These are phyloP conservation scores for Kalmusia sp. DNA, from an alignment of 2,329 filamentous ascomycete species.

Conservation along the genomic window DNA sequence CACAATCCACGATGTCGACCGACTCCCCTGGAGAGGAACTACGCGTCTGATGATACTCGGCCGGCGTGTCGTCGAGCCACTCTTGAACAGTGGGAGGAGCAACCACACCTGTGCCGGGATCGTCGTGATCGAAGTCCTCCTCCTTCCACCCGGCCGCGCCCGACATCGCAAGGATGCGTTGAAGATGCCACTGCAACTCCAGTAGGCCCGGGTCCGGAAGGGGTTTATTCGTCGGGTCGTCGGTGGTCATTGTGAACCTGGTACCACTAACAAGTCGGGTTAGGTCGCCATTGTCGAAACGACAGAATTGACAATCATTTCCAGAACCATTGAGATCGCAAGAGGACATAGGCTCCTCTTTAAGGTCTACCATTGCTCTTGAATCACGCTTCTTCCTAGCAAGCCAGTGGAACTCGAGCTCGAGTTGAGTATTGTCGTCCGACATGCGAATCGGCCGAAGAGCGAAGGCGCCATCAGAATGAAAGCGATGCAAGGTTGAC, in stretches of 20 bases:
- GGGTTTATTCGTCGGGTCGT: slow-evolving; percentile 18
- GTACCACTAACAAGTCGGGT: slow-evolving; percentile 20
- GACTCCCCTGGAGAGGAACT: slow-evolving; percentile 8
- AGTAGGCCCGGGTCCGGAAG: slow-evolving; percentile 26
- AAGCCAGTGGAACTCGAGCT: slow-evolving; percentile 27
- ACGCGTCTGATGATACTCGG: slow-evolving; percentile 8
- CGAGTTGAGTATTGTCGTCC: slow-evolving; percentile 25
- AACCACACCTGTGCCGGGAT: slow-evolving; percentile 9
- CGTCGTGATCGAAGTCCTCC: slow-evolving; percentile 14
- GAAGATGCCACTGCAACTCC: slow-evolving; percentile 25
- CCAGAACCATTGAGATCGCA: slow-evolving; percentile 12
- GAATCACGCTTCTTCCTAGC: slow-evolving; percentile 14
- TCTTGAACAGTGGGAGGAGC: slow-evolving; percentile 12
- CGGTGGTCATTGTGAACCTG: slow-evolving; percentile 24
- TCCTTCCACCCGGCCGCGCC: slow-evolving; percentile 24
- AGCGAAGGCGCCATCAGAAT: slow-evolving; percentile 19
- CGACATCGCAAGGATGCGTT: slow-evolving; percentile 27
- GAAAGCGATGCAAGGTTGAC: slow-evolving; percentile 20
- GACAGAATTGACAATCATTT: slow-evolving; percentile 9
- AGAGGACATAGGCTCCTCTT: slow-evolving; percentile 21
- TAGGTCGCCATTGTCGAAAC: slow-evolving; percentile 11
- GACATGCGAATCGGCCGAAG: slow-evolving; percentile 25
- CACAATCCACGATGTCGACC: slow-evolving; percentile 18
- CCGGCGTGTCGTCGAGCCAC: slow-evolving; percentile 11
- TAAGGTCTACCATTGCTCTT: slow-evolving; percentile 12